Evolutionary conservation across 208 protist genomes (phyloP), one percentile per base, ranked within the genome.

Genomic region (Leishmania aethiopica): DNA sequence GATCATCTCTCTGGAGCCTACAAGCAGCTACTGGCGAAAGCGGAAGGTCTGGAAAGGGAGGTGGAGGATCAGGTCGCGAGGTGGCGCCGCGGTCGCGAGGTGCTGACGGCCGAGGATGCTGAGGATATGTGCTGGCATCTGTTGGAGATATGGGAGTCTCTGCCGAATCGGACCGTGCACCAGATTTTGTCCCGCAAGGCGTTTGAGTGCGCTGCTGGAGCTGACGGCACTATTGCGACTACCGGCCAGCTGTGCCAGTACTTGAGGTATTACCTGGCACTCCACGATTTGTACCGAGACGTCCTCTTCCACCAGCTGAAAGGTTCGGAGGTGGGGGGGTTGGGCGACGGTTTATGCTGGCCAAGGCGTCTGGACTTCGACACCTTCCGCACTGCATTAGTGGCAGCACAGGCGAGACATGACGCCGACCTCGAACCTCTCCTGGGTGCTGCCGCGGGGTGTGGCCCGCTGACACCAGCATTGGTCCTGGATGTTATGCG

Each of bases 281-380:
- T 87, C 78, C 83, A 77, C 45, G 86, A 87, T 40, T 71, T 89
- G 28, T 89, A 89, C 78, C 62, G 77, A n/a, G 83, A 89, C 35
- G 80, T 85, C 8, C 55, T 89, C 22, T 42, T 69, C n/a, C 78
- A 83, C 28, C 75, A 83, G 82, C 64, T 64, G 42, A 45, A 75
- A 10, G 59, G 59, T 0, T 82, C 72, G 17, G 60, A 37, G 42
- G 60, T 67, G 47, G 53, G 79, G 49, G 72, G 51, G 22, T 51
- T 62, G 40, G 60, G 60, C 28, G 77, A 85, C 51, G 57, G 51
- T 1, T 74, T 73, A 35, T 77, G 75, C 32, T 60, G 82, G 77
- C 77, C 82, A 32, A 67, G 19, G n/a, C 70, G 28, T 37, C 55
- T 79, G 19, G 62, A 67, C 53, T 81, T 81, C 15, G 72, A 85